Evolutionary conservation across 2,329 filamentous ascomycete species (phyloP).

Genomic region (Penicillium sp.): DNA sequence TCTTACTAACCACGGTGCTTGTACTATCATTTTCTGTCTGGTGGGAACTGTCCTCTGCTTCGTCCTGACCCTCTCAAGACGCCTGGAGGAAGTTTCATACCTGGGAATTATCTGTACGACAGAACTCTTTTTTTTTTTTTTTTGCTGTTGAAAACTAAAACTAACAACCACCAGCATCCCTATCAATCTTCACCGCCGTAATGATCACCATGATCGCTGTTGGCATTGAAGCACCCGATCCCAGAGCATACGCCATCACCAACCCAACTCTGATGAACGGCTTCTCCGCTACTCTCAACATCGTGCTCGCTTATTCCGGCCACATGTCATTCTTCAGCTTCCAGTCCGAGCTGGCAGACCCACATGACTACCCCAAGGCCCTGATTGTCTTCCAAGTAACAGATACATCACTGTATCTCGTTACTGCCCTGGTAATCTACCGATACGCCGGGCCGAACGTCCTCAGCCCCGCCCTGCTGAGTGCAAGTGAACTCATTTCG

Average conservation of each 20-base stretch:
- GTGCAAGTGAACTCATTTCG: slow-evolving; percentile 55
- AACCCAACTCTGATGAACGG: background rate
- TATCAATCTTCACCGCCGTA: slow-evolving; percentile 63
- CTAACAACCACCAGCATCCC: slow-evolving; percentile 50
- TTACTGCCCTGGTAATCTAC: slow-evolving; percentile 69
- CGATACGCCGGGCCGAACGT: slow-evolving; percentile 63
- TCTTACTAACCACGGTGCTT: slow-evolving; percentile 60
- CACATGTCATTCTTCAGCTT: slow-evolving; percentile 68
- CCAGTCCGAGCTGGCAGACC: slow-evolving; percentile 63
- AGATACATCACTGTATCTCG: slow-evolving; percentile 62
- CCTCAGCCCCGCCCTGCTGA: slow-evolving; percentile 64
- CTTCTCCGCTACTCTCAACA: background rate
- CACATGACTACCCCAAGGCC: slow-evolving; percentile 60
- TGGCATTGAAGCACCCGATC: slow-evolving; percentile 47
- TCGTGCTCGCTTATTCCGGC: slow-evolving; percentile 11
- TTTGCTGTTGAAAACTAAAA: background rate
- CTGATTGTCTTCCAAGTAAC: slow-evolving; percentile 61
- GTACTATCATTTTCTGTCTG: slow-evolving; percentile 62
- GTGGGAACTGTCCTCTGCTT: slow-evolving; percentile 60
- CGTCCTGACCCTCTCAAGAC: slow-evolving; percentile 60
- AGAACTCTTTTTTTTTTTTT: background rate
- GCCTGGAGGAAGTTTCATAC: slow-evolving; percentile 54
- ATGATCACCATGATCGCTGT: slow-evolving; percentile 66
- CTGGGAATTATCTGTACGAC: slow-evolving; percentile 1
- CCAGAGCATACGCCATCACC: background rate